Base-by-base conservation (phyloP, 305 asterid genomes). In the Coffea humblotiana region DNA sequence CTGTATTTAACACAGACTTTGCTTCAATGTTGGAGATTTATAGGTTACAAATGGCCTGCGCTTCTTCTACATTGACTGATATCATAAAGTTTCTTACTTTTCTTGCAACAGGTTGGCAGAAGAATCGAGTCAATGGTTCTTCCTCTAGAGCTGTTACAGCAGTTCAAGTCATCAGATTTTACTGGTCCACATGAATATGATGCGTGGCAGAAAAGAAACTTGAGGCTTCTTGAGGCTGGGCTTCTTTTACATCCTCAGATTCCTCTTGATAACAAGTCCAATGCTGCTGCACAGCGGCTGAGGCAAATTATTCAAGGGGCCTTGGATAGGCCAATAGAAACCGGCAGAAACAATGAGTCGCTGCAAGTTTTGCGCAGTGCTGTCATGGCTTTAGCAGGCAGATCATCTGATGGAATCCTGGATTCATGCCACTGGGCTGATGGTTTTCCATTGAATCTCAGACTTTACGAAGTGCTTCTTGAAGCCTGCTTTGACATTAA, bases 361-460 rank as follows among this genome's bases (percentile, higher is more conserved):
- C 90, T 95, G 99, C 99, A 95, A 90, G 91, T 92, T 83, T 93
- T 95, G 75, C 99, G 99, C 8, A 89, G 89, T 72, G 92, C 97
- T 66, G 97, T 93, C 71, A 84, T 89, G 92, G 80, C 95, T 77
- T 91, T 93, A 81, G 92, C 98, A 10, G 86, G 85, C 85, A 87
- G 97, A 81, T 89, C 97, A 76, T 86, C 96, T 71, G 97, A 91
- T 76, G 97, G 97, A 75, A 79, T 80, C 16, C 80, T 90, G 61
- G 98, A 93, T 51, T 86, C 95, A 51, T 84, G 89, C 91, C 99
- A 95, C 83, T 95, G 99, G 99, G 98, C 99, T 15, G 97, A 95
- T 85, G 99, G 99, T 47, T 80, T 89, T 78, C 99, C 99, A 4
- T 83, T 95, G 82, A 95, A 95, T 87, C 92, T 93, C 82, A 90